A percentile compares a stretch with the other conserved stretches of the same genome.
Evolutionary conservation across 2,329 filamentous ascomycete species (phyloP).

Genomic region (Neofusicoccum sp.): DNA sequence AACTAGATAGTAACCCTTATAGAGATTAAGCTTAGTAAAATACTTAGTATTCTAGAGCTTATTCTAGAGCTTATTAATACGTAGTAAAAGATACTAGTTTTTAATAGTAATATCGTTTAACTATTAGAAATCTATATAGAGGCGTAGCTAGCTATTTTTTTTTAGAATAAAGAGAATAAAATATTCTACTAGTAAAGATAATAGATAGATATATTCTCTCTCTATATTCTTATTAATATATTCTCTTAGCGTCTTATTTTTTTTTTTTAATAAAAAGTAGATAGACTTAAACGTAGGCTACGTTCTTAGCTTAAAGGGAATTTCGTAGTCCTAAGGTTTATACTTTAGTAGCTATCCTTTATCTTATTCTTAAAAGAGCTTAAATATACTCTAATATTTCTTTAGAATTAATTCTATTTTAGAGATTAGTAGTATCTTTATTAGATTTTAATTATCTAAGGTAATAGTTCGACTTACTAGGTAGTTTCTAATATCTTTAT

Average conservation of each 20-base stretch:
- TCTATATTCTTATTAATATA: not conserved
- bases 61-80: conserved; percentile 18
- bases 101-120: conserved; percentile 21
- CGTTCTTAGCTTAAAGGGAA: not conserved
- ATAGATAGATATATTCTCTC: not conserved
- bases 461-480: too few relatives aligned
- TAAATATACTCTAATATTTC: too few relatives aligned
- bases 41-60: conserved; percentile 13
- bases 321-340: not conserved
- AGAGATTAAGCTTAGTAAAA: conserved; percentile 22
- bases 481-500: too few relatives aligned
- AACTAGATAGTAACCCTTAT: conserved; percentile 19
- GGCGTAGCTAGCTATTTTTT: not conserved
- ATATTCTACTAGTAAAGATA: conserved; percentile 7
- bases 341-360: not conserved
- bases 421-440: too few relatives aligned
- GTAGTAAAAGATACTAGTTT: conserved; percentile 16
- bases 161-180: conserved; percentile 19
- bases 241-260: not conserved
- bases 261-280: not conserved
- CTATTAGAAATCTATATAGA: conserved; percentile 20
- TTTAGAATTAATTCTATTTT: too few relatives aligned
- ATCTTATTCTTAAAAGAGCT: too few relatives aligned
- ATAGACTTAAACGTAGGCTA: not conserved
- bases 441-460: too few relatives aligned